Conservation (phyloP, 208 protist species). For the Vickermania ingenoplastis region DNA sequence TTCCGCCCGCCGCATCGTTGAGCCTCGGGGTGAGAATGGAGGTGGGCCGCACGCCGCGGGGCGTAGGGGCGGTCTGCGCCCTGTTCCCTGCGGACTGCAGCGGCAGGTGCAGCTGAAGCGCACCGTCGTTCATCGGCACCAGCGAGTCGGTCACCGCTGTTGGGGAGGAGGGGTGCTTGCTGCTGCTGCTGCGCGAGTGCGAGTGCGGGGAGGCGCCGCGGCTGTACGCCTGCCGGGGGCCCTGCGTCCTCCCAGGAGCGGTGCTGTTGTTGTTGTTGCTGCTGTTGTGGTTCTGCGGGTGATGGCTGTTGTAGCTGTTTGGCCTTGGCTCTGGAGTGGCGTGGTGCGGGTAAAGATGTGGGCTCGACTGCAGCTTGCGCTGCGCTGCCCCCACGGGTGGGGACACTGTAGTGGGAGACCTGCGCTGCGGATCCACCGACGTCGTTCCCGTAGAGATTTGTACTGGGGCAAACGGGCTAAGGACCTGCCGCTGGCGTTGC, state of each 20-base stretch:
- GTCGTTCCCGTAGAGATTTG: not conserved
- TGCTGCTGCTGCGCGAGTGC: too few species aligned
- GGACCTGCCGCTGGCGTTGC: not conserved
- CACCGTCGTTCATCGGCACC: not conserved
- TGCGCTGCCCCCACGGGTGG: not conserved
- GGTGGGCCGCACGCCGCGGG: not conserved
- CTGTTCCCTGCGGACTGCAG: too few species aligned
- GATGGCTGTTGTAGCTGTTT: not conserved
- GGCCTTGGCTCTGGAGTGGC: not conserved
- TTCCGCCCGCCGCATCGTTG: too few species aligned
- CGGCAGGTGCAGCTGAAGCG: not conserved
- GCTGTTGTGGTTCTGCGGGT: not conserved
- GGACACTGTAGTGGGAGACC: not conserved
- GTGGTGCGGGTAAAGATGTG: not conserved
- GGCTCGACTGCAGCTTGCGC: not conserved
- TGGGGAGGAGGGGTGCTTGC: not conserved
- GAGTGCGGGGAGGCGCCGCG: not conserved
- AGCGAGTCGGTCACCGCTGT: not conserved
- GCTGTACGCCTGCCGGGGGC: too few species aligned
- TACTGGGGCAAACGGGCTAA: not conserved
- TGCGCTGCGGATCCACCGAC: not conserved
- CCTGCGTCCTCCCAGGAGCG: too few species aligned
- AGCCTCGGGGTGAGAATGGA: too few species aligned
- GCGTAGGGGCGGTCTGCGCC: not conserved
- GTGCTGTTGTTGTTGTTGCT: not conserved